These are phyloP conservation scores for Coelastrella sp. DNA, from an alignment of 139 green algal species.

Conservation along the genomic window DNA sequence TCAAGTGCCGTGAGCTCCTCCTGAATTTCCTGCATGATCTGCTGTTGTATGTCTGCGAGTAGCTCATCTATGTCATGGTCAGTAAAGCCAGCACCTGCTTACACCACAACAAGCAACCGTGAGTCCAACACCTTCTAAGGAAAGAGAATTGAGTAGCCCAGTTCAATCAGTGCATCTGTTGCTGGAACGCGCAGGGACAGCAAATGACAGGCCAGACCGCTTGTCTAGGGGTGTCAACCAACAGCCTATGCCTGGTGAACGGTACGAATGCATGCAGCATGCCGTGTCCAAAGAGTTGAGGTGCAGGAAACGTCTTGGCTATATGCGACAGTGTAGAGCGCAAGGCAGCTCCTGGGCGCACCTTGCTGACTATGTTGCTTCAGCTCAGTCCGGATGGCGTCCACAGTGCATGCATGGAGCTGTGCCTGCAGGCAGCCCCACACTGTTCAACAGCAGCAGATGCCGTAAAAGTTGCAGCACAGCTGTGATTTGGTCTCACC, in stretches of 20 bases:
- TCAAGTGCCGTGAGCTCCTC: slow-evolving; percentile 1
- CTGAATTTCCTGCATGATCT: slow-evolving; percentile 40
- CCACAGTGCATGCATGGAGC: slow-evolving; percentile 16
- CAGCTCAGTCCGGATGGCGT: slow-evolving; percentile 11
- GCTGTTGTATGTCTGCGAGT: slow-evolving; percentile 26
- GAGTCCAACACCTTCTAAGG: not conserved
- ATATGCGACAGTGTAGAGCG: too few species aligned
- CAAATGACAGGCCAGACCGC: too few species aligned
- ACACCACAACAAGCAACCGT: too few species aligned
- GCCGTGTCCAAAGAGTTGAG: too few species aligned
- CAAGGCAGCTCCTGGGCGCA: not conserved
- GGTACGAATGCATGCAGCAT: too few species aligned
- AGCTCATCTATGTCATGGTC: slow-evolving; percentile 28
- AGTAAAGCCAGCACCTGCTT: not conserved
- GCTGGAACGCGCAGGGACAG: too few species aligned
- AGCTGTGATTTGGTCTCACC: not conserved
- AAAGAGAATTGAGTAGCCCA: too few species aligned
- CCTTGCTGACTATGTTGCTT: not conserved
- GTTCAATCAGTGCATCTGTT: too few species aligned
- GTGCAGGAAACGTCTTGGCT: too few species aligned
- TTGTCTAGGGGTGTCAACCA: too few species aligned
- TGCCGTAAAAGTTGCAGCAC: too few species aligned
- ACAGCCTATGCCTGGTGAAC: too few species aligned
- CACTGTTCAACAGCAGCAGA: not conserved
- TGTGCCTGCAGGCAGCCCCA: not conserved